Conservation (phyloP, 192 early-diverging fungal species). For the Podila horticola region DNA sequence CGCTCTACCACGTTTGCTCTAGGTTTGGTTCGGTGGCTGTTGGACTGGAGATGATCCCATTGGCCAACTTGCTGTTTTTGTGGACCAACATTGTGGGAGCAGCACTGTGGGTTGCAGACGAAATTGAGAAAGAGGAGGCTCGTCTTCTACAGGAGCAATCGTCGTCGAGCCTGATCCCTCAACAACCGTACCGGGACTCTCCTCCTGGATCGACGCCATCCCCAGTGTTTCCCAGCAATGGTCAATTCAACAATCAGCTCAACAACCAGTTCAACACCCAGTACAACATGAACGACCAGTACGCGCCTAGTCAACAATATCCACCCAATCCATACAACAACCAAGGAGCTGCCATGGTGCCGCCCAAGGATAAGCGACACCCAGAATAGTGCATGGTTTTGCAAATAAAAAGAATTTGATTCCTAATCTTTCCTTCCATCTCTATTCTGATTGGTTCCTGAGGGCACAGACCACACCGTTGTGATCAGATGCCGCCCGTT, state of each 20-base stretch:
- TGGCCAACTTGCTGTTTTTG: slow-evolving; percentile 60
- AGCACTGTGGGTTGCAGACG: slow-evolving; percentile 49
- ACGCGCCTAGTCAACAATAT: background rate
- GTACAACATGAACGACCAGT: background rate
- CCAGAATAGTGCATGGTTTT: background rate
- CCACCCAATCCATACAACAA: background rate
- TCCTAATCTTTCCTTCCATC: too few species aligned
- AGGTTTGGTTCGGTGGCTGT: slow-evolving; percentile 63
- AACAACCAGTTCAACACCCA: background rate
- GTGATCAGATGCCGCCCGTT: too few species aligned
- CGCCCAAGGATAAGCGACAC: slow-evolving; percentile 20
- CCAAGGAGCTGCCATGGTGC: slow-evolving; percentile 13
- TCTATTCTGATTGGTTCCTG: too few species aligned
- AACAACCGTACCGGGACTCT: background rate
- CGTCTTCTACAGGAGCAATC: slow-evolving; percentile 14
- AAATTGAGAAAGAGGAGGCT: slow-evolving; percentile 27
- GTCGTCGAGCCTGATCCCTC: slow-evolving; percentile 14
- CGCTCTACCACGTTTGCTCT: background rate
- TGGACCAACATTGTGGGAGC: slow-evolving; percentile 75
- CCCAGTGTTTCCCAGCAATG: background rate
- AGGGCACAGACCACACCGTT: too few species aligned
- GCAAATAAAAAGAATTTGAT: too few species aligned
- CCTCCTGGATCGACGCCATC: background rate
- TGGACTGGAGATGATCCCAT: slow-evolving; percentile 67
- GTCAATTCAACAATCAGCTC: background rate